phyloP scores from a whole-genome alignment of 164 flowering plant species.

The Liquidambar formosana region DNA sequence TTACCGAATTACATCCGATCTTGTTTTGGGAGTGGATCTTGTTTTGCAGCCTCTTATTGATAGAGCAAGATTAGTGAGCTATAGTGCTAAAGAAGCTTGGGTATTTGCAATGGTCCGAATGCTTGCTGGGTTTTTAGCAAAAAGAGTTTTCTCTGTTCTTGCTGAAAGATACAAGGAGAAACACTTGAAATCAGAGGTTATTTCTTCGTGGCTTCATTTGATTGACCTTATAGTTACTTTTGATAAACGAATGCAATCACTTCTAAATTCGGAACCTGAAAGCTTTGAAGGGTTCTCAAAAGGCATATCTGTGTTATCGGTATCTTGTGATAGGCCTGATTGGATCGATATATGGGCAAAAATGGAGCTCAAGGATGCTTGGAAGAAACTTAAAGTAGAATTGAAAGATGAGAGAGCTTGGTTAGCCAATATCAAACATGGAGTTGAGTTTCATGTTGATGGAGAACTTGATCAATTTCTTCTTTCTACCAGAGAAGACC shows the following conservation, averaged over 20 bases:
- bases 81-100: constrained; percentile 72
- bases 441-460: constrained; percentile 8
- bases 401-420: constrained; percentile 49
- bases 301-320: constrained; percentile 36
- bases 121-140: constrained; percentile 49
- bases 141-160: constrained; percentile 39
- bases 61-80: constrained; percentile 51
- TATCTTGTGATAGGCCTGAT: constrained; percentile 51
- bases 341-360: constrained; percentile 71
- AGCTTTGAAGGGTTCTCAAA: constrained; percentile 19
- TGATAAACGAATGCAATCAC: constrained; percentile 54
- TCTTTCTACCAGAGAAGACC: constrained; percentile 43
- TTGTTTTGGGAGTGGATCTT: constrained; percentile 50
- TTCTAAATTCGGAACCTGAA: constrained; percentile 40
- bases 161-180: constrained; percentile 39
- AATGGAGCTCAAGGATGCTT: constrained; percentile 61
- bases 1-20: constrained; percentile 50
- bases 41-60: constrained; percentile 73
- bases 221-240: constrained; percentile 55
- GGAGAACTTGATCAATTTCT: constrained; percentile 27
- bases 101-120: constrained; percentile 60
- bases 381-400: constrained; percentile 50
- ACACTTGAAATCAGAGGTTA: constrained; percentile 29
- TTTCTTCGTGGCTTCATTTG: constrained; percentile 62
- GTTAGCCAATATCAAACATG: constrained; percentile 20